A percentile compares a stretch with the other conserved stretches of the same genome.
Conservation (phyloP, 1,284 basidiomycete genomes). For the Hemileia vastatrix region DNA sequence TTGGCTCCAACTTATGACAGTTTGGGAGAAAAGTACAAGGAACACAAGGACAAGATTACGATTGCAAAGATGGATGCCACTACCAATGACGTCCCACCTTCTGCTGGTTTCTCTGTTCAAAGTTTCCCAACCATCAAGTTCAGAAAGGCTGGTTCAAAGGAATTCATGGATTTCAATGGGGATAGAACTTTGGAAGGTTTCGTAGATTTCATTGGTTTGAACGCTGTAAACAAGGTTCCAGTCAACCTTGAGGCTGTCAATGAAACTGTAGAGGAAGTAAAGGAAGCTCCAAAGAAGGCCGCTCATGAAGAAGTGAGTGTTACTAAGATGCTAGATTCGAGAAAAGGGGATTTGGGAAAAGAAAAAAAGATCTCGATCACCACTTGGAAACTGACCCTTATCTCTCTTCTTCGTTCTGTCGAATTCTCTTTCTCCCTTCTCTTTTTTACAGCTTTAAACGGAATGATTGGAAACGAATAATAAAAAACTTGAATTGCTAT, state of each 20-base stretch:
- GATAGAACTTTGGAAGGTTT: constrained; percentile 72
- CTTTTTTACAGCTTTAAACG: too few species aligned
- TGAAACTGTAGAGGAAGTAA: constrained; percentile 4
- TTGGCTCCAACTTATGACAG: constrained; percentile 89
- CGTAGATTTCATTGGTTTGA: constrained; percentile 6
- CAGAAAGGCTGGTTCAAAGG: constrained; percentile 73
- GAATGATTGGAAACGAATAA: too few species aligned
- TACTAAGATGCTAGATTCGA: too few species aligned
- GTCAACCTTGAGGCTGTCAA: constrained; percentile 6
- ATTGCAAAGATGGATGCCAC: constrained; percentile 74
- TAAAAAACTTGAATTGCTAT: too few species aligned
- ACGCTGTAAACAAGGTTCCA: constrained; percentile 11
- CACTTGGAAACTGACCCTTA: too few species aligned
- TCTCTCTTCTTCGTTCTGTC: too few species aligned
- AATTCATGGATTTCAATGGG: constrained; percentile 86
- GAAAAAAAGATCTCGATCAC: too few species aligned
- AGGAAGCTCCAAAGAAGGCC: too few species aligned
- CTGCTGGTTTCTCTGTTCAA: constrained; percentile 59
- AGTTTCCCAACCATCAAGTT: constrained; percentile 98
- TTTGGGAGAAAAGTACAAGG: constrained; percentile 74
- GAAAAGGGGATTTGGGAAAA: too few species aligned
- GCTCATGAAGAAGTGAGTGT: too few species aligned
- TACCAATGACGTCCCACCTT: constrained; percentile 88
- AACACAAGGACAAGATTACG: constrained; percentile 64
- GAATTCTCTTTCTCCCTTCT: too few species aligned